These are phyloP conservation scores for Penicillium paradoxum DNA, from an alignment of 495 filamentous ascomycete genomes.

Conservation along the genomic window DNA sequence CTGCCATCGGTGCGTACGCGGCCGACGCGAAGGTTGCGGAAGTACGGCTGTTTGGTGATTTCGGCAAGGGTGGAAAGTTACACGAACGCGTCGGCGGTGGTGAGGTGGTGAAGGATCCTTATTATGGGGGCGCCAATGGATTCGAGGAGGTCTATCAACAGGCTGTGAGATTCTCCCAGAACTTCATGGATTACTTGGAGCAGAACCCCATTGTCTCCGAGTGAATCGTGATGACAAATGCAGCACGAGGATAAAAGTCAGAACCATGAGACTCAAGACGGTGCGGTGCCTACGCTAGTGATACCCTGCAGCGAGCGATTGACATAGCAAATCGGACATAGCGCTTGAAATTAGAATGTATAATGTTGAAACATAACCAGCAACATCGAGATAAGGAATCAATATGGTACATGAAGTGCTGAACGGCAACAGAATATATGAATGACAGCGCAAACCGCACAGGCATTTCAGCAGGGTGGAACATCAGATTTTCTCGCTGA, in stretches of 20 bases:
- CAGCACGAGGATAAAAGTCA: neutral
- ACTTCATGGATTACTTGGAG: constrained; percentile 56
- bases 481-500: constrained; percentile 72
- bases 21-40: constrained; percentile 37
- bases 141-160: constrained; percentile 88
- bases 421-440: neutral
- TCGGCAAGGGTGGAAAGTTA: constrained; percentile 61
- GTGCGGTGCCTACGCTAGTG: neutral
- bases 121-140: constrained; percentile 78
- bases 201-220: constrained; percentile 8
- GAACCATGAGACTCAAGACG: neutral
- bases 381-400: neutral
- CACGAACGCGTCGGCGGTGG: constrained; percentile 65
- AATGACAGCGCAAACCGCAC: neutral
- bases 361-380: neutral
- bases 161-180: constrained; percentile 69
- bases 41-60: constrained; percentile 83
- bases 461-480: neutral
- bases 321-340: neutral
- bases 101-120: constrained; percentile 82
- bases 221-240: neutral
- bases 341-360: neutral
- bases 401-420: neutral
- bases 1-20: constrained; percentile 28
- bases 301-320: constrained; percentile 12